Evolutionary conservation across 2,329 filamentous ascomycete genomes (phyloP).

Genomic region (Whalleya microplaca): DNA sequence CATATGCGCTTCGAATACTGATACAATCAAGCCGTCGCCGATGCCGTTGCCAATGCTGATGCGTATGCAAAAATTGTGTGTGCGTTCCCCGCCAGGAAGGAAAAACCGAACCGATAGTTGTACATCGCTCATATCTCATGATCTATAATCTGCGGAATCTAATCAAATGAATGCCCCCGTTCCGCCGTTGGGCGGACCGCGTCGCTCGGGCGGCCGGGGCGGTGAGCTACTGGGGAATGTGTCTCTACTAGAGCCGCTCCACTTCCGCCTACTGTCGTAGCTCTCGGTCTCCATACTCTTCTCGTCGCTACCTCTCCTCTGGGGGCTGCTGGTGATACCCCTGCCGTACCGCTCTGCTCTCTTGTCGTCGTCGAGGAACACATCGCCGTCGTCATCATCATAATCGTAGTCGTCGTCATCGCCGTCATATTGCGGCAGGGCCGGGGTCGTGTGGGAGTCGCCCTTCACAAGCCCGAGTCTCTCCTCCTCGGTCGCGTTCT

Average conservation of each 20-base stretch:
- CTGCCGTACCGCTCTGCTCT: conserved; percentile 43
- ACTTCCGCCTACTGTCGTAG: conserved; percentile 30
- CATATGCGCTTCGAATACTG: neutral
- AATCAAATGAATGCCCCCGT: conserved; percentile 26
- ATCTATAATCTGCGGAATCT: conserved; percentile 17
- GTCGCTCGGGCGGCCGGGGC: conserved; percentile 26
- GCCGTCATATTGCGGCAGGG: conserved; percentile 41
- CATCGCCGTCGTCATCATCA: conserved; percentile 34
- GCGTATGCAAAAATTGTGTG: too few relatives aligned
- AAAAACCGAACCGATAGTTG: conserved; percentile 8
- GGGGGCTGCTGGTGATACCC: conserved; percentile 45
- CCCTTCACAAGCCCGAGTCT: conserved; percentile 80
- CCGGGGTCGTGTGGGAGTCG: conserved; percentile 51
- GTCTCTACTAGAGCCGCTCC: conserved; percentile 28
- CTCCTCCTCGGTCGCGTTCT: conserved; percentile 78
- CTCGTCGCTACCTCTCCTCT: conserved; percentile 38
- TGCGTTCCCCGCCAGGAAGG: too few relatives aligned
- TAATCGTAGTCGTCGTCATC: conserved; percentile 40
- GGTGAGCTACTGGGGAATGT: conserved; percentile 23
- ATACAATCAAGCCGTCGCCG: neutral
- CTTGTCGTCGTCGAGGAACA: conserved; percentile 39
- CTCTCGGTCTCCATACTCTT: conserved; percentile 33
- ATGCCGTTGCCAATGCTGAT: too few relatives aligned
- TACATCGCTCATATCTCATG: conserved; percentile 33
- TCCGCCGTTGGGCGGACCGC: conserved; percentile 21